Evolutionary conservation across 352 stramenopile species (phyloP).

Genomic region (Pythium guiyangense): DNA sequence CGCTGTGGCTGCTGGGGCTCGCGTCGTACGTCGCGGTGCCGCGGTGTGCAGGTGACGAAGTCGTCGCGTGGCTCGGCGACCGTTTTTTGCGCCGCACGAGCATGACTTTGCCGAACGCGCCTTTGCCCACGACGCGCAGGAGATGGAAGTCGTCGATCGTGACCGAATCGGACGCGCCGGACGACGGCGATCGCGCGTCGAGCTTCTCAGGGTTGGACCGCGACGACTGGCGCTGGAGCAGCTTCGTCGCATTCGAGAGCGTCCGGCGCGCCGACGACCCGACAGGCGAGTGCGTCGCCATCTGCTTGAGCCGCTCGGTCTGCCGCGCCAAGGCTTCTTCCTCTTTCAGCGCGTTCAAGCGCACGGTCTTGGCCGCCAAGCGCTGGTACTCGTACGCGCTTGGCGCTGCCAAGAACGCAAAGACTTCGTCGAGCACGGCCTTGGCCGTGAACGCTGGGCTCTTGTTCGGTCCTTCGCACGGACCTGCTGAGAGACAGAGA

Average conservation of each 20-base stretch:
- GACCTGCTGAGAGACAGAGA: constrained; percentile 72
- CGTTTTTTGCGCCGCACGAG: constrained; percentile 60
- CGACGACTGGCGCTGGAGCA: constrained; percentile 9
- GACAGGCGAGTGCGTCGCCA: neutral
- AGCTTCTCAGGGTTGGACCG: constrained; percentile 10
- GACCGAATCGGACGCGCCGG: constrained; percentile 3
- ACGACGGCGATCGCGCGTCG: neutral
- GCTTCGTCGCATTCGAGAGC: neutral
- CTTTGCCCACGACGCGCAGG: constrained; percentile 96
- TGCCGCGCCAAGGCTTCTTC: constrained; percentile 16
- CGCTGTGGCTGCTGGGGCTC: constrained; percentile 2
- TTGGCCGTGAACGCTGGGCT: constrained; percentile 72
- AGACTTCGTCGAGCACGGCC: constrained; percentile 69
- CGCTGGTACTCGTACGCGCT: constrained; percentile 80
- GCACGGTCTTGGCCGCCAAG: constrained; percentile 41
- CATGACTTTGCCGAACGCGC: constrained; percentile 95
- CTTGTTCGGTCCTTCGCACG: constrained; percentile 37
- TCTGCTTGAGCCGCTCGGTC: constrained; percentile 2
- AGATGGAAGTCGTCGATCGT: constrained; percentile 54
- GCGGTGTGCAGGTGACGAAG: neutral
- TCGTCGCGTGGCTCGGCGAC: neutral
- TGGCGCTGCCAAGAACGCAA: constrained; percentile 71
- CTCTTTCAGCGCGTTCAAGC: constrained; percentile 39
- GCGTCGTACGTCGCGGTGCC: constrained; percentile 3
- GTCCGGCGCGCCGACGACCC: neutral